Base-by-base conservation (phyloP, 164 flowering plant species). In the Sextonia rubra region DNA sequence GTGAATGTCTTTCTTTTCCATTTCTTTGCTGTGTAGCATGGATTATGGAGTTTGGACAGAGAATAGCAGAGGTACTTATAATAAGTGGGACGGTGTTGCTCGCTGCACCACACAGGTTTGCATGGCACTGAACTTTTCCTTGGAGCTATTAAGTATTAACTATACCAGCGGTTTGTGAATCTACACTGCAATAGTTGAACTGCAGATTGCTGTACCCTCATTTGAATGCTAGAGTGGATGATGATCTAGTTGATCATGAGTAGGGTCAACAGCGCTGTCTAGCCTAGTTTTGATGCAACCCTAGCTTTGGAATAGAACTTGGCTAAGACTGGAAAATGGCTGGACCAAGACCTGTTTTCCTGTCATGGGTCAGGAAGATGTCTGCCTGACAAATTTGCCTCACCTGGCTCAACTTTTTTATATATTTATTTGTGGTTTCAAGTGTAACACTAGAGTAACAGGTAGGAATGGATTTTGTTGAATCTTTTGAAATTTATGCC, bases 41-140 rank as follows among this genome's bases (percentile, higher is more conserved):
- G 98, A 91, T 78, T 89, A 76, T 64, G 98, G 98, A 48, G 70
- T 82, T 15, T 94, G 98, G 98, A 88, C 96, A 30, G 98, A 91
- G 78, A 90, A 89, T 75, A 93, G 98, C 83, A 79, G 97, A 80
- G 77, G 83, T 79, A 88, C 85, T 60, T 94, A 90, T 81, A 94
- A 94, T 87, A 94, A 94, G 80, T 89, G 97, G 93, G 98, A 94
- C 78, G 94, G 95, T 18, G 97, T 94, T 78, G 94, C 98, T 70
- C 94, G 98, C 32, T 75, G 84, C 80, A 85, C 96, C 12, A 86
- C 82, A 65, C 97, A 94, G 92, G 98, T 90, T 83, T 20, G 32
- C 24, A 8, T 61, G 56, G 48, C 52, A 52, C 58, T 5, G 4
- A 15, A 15, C 4, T 52, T 52, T 52, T 52, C 58, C 58, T 52